These are phyloP conservation scores for Solanum commersonii DNA, from an alignment of 257 asterid species.

Conservation along the genomic window DNA sequence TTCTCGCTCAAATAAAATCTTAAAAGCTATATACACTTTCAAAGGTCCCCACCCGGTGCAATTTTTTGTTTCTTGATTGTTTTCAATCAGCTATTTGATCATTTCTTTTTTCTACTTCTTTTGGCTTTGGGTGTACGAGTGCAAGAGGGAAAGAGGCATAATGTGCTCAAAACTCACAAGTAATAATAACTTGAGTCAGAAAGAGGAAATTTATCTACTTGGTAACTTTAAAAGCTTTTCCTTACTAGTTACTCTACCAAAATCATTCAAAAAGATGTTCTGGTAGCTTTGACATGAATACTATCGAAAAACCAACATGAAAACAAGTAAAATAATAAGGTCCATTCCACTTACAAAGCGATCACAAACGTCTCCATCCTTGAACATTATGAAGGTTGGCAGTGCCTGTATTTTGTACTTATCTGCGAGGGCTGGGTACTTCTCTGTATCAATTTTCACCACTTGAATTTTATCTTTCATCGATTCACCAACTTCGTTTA, in stretches of 20 bases:
- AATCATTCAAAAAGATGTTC: background rate
- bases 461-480: constrained; percentile 70
- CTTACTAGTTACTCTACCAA: background rate
- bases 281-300: background rate
- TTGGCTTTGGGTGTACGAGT: background rate
- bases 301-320: background rate
- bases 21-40: background rate
- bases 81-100: background rate
- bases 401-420: constrained; percentile 76
- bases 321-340: background rate
- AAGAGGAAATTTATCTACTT: background rate
- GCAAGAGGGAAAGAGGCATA: background rate
- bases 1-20: background rate
- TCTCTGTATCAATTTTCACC: constrained; percentile 90
- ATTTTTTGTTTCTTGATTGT: background rate
- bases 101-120: background rate
- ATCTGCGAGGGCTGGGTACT: constrained; percentile 69
- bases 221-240: background rate
- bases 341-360: constrained; percentile 70
- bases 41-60: background rate
- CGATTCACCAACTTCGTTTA: constrained; percentile 54
- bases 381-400: constrained; percentile 89
- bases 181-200: background rate
- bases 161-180: background rate
- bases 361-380: constrained; percentile 71